Conservation (phyloP, 2,329 filamentous ascomycete genomes). For the Coniella lustricola region DNA sequence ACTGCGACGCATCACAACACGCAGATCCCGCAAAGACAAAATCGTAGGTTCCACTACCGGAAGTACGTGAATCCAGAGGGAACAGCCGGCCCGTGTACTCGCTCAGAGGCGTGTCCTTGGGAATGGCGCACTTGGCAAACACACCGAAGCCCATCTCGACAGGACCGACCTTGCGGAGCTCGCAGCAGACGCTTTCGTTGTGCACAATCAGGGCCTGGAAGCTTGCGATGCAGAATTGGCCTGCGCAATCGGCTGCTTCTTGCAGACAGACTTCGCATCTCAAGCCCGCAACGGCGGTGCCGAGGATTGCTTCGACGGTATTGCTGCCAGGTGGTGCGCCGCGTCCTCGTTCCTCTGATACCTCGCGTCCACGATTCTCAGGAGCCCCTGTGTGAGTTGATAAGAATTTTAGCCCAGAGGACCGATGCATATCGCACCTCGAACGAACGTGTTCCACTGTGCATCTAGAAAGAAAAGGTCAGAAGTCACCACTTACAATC, state of each 20-base stretch:
- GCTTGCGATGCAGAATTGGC: background rate
- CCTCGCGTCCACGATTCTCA: background rate
- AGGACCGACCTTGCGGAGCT: background rate
- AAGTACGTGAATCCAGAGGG: background rate
- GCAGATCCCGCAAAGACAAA: background rate
- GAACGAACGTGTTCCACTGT: too few relatives aligned
- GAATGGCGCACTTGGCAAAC: conserved; percentile 1
- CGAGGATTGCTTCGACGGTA: conserved; percentile 2
- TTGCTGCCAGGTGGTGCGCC: background rate
- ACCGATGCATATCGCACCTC: too few relatives aligned
- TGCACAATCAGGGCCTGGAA: background rate
- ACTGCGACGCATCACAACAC: background rate
- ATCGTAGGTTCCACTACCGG: background rate
- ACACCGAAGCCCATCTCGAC: conserved; percentile 1
- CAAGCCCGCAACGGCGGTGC: background rate
- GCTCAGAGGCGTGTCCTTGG: background rate
- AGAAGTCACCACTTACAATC: background rate
- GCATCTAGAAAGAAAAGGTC: background rate
- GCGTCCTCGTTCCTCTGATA: too few relatives aligned
- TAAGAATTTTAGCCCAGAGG: background rate
- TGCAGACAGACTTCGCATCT: conserved; percentile 3
- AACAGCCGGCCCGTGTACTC: conserved; percentile 5
- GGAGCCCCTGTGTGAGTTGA: background rate
- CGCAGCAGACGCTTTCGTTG: background rate
- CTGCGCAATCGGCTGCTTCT: background rate